Base-by-base conservation (phyloP, 371 early-diverging fungal species). In the Nematocida major region DNA sequence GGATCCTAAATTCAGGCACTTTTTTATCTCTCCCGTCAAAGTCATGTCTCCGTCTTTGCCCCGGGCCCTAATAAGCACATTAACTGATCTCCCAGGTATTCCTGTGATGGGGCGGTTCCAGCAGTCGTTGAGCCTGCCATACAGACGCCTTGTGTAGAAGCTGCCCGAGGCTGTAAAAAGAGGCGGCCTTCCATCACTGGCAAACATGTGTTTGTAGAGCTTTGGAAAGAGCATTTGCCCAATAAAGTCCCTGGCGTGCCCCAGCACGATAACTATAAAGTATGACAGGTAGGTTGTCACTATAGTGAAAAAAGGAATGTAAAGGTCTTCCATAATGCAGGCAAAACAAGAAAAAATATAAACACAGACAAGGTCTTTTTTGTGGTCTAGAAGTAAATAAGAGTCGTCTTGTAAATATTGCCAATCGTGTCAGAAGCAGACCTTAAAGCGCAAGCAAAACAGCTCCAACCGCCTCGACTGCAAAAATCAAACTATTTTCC, bases 81-180 rank as follows among this genome's bases (percentile, higher is more conserved):
- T 89, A 47, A 96, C 88, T 51, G 88, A 89, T 48, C 94, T 87
- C n/a, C 94, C 93, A 4, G 99, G 93, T 3, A 93, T 92, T 48
- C 91, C 90, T 20, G 92, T 92, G 65, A 95, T 92, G 13, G 97
- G 97, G 13, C 95, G 88, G 83, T 94, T 93, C 87, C 93, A 96
- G 82, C 91, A 91, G 87, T 99, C 99, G 40, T 91, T 88, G 80
- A 96, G 94, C 62, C 97, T 89, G 61, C 87, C 84, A 84, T 95
- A 96, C 54, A 96, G 85, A 68, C 93, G 89, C 66, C 99, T 88
- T 57, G 90, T 91, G 87, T 93, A 97, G 86, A 99, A 93, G 79
- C 92, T 92, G 80, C 83, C 96, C 93, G 87, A 95, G 91, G 81
- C 93, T 92, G 61, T 92, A 89, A 66, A 91, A 89, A 80, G 93